Conservation (phyloP, 2,329 filamentous ascomycete species). For the Monilinia fructigena region DNA sequence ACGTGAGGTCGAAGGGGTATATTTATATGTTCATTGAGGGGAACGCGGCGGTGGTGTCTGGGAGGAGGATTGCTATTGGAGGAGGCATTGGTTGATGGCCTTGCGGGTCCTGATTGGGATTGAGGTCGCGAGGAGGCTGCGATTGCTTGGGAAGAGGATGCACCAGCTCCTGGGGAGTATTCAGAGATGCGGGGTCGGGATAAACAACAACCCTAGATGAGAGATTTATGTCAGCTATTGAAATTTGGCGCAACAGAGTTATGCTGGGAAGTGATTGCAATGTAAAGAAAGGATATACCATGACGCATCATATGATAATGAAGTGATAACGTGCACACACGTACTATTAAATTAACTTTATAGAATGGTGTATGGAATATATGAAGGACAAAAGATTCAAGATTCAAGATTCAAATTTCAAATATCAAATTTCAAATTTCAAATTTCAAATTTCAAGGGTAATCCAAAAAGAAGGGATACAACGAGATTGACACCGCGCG, state of each 20-base stretch:
- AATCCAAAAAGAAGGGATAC: constrained; percentile 1
- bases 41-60: constrained; percentile 29
- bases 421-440: no score
- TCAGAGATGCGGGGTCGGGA: constrained; percentile 57
- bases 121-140: constrained; percentile 37
- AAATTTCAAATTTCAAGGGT: no score
- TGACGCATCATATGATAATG: constrained; percentile 19
- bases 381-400: background rate
- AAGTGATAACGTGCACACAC: constrained; percentile 18
- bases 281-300: constrained; percentile 20
- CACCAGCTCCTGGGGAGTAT: constrained; percentile 42
- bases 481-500: background rate
- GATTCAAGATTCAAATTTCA: no score
- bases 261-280: background rate
- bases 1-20: constrained; percentile 63
- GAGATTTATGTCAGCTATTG: background rate
- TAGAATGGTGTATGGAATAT: background rate
- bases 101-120: constrained; percentile 28
- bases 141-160: constrained; percentile 54
- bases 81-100: constrained; percentile 34
- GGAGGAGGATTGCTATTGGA: constrained; percentile 24
- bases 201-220: constrained; percentile 59
- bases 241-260: background rate
- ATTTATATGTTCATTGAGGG: constrained; percentile 66
- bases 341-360: constrained; percentile 8